Evolutionary conservation across 352 stramenopile species (phyloP), one percentile per base, ranked within the genome.

Genomic region (Phytopythium chamaehyphon): DNA sequence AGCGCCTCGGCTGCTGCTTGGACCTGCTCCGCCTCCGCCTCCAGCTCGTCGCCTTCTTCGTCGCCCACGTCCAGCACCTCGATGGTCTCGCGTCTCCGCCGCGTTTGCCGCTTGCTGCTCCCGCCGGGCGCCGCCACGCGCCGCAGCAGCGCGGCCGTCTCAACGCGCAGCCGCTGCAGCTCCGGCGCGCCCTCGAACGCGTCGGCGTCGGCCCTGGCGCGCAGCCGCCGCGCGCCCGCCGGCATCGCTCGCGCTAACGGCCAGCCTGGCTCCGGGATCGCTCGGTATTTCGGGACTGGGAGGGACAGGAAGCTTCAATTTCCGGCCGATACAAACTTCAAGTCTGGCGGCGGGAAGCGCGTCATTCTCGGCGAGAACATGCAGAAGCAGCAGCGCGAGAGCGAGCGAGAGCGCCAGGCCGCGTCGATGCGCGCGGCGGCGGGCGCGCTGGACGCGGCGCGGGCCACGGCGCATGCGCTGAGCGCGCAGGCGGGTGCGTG

Each of bases 21-120:
- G n/a, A n/a, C n/a, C n/a, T n/a, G n/a, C n/a, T n/a, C n/a, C 6
- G 26, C n/a, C 18, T 40, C 19, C 31, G 33, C 5, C 21, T 28
- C 15, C 14, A 4, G 14, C 2, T 48, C 55, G 5, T 8, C 15
- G 9, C 22, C 42, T 2, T 66, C 54, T 1, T 71, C 57, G 2
- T 79, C 61, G 0, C 71, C 68, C 22, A 78, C 64, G 35, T 89
- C 74, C 24, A 88, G 40, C 11, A 90, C 77, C 57, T 90, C 77
- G 39, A 90, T 88, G 1, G 80, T 90, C 45, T 85, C 55, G 21
- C 74, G 60, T 45, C 23, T 42, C 36, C 43, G 58, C 60, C 6
- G 58, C 2, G 18, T 18, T 31, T 19, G 11, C 19, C 18, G 47
- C 5, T 12, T 15, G 26, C 21, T 5, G 45, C 11, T 12, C 28